phyloP scores from a whole-genome alignment of 257 asterid species.

The Nicotiana noctiflora region DNA sequence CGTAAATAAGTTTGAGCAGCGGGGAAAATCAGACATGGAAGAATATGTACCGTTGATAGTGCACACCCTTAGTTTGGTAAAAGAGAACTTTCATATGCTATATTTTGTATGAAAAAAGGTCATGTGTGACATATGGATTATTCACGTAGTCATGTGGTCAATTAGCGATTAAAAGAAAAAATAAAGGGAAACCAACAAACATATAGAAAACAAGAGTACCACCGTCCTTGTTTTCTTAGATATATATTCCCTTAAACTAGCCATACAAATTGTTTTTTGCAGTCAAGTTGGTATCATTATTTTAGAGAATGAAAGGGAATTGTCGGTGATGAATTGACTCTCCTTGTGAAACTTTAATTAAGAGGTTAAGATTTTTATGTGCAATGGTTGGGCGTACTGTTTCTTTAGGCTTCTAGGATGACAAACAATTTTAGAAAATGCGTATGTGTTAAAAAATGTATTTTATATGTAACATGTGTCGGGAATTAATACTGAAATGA shows the following conservation, averaged over 20 bases:
- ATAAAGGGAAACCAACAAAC: not conserved
- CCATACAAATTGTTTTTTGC: not conserved
- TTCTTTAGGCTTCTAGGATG: not conserved
- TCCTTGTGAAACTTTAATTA: not conserved
- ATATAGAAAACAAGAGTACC: not conserved
- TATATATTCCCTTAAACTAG: not conserved
- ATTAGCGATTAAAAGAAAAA: not conserved
- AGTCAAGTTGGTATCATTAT: not conserved
- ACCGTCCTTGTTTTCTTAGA: not conserved
- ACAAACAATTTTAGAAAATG: not conserved
- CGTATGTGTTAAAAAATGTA: too few species aligned
- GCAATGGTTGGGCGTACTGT: not conserved
- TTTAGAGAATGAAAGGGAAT: conserved; percentile 14
- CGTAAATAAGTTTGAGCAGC: too few species aligned
- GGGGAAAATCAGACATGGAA: too few species aligned
- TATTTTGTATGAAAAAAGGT: not conserved
- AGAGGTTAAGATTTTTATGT: not conserved
- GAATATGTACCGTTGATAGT: conserved; percentile 16
- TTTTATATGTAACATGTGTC: too few species aligned
- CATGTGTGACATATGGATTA: not conserved
- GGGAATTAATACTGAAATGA: too few species aligned
- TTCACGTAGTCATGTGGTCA: not conserved
- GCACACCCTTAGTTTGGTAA: conserved; percentile 5
- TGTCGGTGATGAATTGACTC: conserved; percentile 15
- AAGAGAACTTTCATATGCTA: not conserved